Evolutionary conservation across 495 filamentous ascomycete genomes (phyloP).

Genomic region (Penicillium desertorum): DNA sequence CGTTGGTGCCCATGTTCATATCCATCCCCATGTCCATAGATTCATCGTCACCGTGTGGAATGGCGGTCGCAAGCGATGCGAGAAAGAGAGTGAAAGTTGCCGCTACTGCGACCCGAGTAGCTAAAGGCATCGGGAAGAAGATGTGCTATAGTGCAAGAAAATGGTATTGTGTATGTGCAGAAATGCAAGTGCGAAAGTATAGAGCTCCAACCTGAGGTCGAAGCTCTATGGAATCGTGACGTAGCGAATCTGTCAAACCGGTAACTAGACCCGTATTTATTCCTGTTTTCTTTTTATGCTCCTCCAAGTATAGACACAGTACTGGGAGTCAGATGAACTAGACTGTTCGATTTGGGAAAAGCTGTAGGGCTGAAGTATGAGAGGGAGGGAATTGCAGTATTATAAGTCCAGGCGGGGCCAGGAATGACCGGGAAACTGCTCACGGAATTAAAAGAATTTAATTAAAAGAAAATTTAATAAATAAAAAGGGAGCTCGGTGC

Average conservation of each 20-base stretch:
- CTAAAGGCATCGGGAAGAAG: constrained; percentile 19
- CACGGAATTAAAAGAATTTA: not conserved
- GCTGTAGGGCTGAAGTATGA: constrained; percentile 31
- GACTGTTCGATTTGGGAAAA: not conserved
- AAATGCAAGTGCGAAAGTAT: constrained; percentile 3
- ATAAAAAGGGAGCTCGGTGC: constrained; percentile 8
- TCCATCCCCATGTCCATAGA: constrained; percentile 40
- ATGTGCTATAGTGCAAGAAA: not conserved
- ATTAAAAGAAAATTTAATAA: constrained; percentile 7
- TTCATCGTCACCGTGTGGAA: constrained; percentile 41
- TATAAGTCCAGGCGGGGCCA: constrained; percentile 16
- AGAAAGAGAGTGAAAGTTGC: constrained; percentile 26
- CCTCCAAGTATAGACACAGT: not conserved
- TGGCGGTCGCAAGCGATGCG: constrained; percentile 35
- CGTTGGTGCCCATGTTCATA: constrained; percentile 17
- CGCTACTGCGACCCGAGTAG: constrained; percentile 32
- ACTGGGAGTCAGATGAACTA: not conserved
- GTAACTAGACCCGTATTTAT: constrained; percentile 2
- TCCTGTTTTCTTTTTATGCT: constrained; percentile 2
- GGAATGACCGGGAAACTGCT: constrained; percentile 9
- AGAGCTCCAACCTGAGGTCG: constrained; percentile 18
- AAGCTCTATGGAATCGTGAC: constrained; percentile 34
- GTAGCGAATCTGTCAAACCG: constrained; percentile 23
- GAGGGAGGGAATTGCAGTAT: constrained; percentile 10
- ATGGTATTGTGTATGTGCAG: not conserved